Percentiles rank a stretch among this genome's conserved stretches.
phyloP scores from a whole-genome alignment of 306 rosid species.

The Glycine tomentella region DNA sequence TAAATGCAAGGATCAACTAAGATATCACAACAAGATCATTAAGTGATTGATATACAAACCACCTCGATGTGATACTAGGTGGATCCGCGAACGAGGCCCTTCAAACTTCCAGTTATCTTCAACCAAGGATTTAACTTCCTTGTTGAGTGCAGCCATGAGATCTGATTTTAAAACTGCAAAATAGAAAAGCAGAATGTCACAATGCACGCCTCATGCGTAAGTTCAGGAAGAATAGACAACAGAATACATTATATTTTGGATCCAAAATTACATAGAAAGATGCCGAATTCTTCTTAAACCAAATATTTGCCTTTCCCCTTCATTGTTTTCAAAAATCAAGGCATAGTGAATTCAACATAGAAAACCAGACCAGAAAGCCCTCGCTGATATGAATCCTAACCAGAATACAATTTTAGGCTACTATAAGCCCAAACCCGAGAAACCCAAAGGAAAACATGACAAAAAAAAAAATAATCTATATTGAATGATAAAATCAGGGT shows the following conservation, averaged over 20 bases:
- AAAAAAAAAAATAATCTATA: neutral
- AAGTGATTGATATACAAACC: slow-evolving; percentile 46
- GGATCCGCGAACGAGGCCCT: slow-evolving; percentile 90
- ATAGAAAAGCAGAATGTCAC: slow-evolving; percentile 5
- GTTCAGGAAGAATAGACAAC: slow-evolving; percentile 24
- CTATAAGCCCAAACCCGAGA: slow-evolving; percentile 33
- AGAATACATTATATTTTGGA: slow-evolving; percentile 19
- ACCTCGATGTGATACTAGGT: slow-evolving; percentile 73
- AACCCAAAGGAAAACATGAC: slow-evolving; percentile 8
- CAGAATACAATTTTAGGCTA: slow-evolving; percentile 34
- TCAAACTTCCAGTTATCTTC: slow-evolving; percentile 97
- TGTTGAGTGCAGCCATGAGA: slow-evolving; percentile 83
- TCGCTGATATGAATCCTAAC: neutral
- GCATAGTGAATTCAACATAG: neutral
- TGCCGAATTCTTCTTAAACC: too few relatives aligned
- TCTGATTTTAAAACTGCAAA: slow-evolving; percentile 74
- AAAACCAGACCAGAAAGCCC: neutral
- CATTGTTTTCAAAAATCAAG: neutral
- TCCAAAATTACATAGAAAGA: slow-evolving; percentile 1
- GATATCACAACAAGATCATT: slow-evolving; percentile 29
- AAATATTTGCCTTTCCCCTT: slow-evolving; percentile 4
- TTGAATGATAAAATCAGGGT: neutral
- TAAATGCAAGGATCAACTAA: slow-evolving; percentile 27
- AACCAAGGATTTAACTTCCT: slow-evolving; percentile 86
- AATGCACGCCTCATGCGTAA: neutral